These are phyloP conservation scores for Coleophoma eucalyptorum DNA, from an alignment of 2,329 filamentous ascomycete genomes.

Conservation along the genomic window DNA sequence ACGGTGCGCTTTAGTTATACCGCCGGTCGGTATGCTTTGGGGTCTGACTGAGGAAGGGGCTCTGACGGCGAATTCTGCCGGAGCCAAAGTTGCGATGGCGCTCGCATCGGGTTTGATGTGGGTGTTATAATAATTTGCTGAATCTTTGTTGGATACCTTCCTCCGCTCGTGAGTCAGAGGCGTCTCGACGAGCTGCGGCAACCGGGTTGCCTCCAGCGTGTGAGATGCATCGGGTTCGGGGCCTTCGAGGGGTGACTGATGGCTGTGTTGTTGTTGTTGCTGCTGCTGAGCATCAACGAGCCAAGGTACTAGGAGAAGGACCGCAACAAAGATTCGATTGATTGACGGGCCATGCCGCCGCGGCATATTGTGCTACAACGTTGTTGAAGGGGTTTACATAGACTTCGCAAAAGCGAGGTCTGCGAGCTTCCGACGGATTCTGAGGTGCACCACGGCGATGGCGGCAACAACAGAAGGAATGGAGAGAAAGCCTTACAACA, in stretches of 20 bases:
- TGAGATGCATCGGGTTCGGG: slow-evolving; percentile 17
- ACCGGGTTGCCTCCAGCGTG: slow-evolving; percentile 23
- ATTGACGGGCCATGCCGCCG: slow-evolving; percentile 2
- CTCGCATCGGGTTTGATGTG: slow-evolving; percentile 68
- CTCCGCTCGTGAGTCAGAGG: slow-evolving; percentile 20
- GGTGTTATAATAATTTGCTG: slow-evolving; percentile 25
- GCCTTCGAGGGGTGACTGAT: slow-evolving; percentile 25
- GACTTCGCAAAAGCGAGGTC: slow-evolving; percentile 2
- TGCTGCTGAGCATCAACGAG: slow-evolving; percentile 64
- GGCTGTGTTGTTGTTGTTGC: slow-evolving; percentile 34
- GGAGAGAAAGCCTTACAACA: neutral
- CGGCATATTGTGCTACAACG: slow-evolving; percentile 1
- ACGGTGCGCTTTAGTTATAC: slow-evolving; percentile 76
- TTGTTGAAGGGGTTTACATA: neutral
- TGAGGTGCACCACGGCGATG: neutral
- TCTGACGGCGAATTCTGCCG: slow-evolving; percentile 93
- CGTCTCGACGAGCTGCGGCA: slow-evolving; percentile 26
- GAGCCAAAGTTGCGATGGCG: slow-evolving; percentile 97
- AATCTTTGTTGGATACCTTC: slow-evolving; percentile 24
- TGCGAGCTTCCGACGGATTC: neutral
- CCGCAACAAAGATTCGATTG: slow-evolving; percentile 44
- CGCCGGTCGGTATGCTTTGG: slow-evolving; percentile 48
- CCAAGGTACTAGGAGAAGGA: slow-evolving; percentile 54
- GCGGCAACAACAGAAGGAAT: neutral
- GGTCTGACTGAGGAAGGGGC: slow-evolving; percentile 75